phyloP scores from a whole-genome alignment of 306 rosid genomes.

The Alnus rubra region DNA sequence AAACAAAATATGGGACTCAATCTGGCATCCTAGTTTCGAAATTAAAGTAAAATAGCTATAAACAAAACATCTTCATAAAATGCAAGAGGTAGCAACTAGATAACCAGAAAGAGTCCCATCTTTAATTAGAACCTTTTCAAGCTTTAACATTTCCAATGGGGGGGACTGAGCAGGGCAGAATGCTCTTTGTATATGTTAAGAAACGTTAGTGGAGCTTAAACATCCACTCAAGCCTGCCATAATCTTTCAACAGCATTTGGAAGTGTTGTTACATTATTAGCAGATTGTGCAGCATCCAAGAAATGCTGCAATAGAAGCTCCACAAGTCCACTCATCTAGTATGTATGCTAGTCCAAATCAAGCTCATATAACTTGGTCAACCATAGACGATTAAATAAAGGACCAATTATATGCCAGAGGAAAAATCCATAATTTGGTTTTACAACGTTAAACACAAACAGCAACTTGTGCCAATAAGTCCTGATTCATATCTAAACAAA shows the following conservation, averaged over 20 bases:
- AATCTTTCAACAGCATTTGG: too few species aligned
- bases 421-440: neutral
- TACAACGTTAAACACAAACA: neutral
- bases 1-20: too few species aligned
- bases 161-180: neutral
- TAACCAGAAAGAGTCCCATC: neutral
- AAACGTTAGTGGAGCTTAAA: neutral
- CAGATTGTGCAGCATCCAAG: neutral
- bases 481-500: neutral
- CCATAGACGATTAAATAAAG: neutral
- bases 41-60: too few species aligned
- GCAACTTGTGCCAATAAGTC: neutral
- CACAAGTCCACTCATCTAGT: neutral
- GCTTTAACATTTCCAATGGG: neutral
- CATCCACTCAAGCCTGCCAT: neutral
- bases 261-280: neutral
- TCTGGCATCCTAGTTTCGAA: too few species aligned
- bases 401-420: neutral
- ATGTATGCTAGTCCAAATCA: neutral
- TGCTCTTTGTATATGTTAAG: neutral
- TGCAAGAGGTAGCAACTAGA: neutral
- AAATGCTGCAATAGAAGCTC: neutral
- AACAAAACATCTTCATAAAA: too few species aligned
- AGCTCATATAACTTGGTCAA: neutral
- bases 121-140: neutral